Evolutionary conservation across 2,329 filamentous ascomycete species (phyloP), one percentile per base, ranked within the genome.

Genomic region (Penicillium sp.): DNA sequence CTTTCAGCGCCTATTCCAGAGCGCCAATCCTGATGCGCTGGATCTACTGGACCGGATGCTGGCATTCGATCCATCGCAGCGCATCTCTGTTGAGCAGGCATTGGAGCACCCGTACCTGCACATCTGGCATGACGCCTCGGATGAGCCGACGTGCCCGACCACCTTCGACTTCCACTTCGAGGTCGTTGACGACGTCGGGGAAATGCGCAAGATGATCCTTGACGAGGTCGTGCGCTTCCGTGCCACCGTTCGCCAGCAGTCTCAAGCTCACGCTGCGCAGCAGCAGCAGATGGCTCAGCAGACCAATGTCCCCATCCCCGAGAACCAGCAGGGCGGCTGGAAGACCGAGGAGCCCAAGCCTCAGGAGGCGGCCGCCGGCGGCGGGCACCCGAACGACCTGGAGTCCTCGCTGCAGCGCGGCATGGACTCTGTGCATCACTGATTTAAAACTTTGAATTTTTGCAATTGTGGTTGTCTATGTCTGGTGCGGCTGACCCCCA

Each of bases 111-210:
- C 86, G 27, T 98, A 98, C 73, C 80, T 98, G 46, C 82, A 91
- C 65, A 96, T 98, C 74, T 97, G 93, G 93, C 93, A 98, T 74
- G 93, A 98, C 61, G 87, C 90, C 42, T 90, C 87, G 3, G 93
- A 98, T 71, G 93, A 98, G 75, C 93, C 93, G 16, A 81, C 85
- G 55, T 97, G 91, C 74, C 90, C 90, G 0, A 87, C 86, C 13
- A 90, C 89, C 14, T 98, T 98, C 73, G 90, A 98, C 76, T 98
- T 98, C 75, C 86, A 91, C 68, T 98, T 98, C 64, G 93, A 98
- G 69, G 84, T 95, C n/a, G 82, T 96, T 31, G 91, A 98, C 43
- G 93, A 97, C 36, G 89, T 98, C 16, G 79, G 77, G 18, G 87
- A 96, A 59, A 97, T 98, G 90, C 87, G 93, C 67, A 84, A 85